Evolutionary conservation across 495 filamentous ascomycete species (phyloP), one percentile per base, ranked within the genome.

Genomic region (Daldinia decipiens): DNA sequence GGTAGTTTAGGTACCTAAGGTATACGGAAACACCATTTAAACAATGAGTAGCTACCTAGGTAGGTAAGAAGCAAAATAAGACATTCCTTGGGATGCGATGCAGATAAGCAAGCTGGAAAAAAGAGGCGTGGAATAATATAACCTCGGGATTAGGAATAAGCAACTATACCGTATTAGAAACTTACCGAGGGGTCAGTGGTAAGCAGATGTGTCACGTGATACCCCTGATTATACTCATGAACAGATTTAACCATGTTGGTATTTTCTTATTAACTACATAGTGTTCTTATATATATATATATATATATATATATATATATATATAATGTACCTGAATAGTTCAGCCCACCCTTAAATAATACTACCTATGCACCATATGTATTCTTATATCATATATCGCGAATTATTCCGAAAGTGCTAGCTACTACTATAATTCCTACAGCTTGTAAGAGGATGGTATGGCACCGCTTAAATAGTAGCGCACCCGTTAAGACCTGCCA

Each of bases 141-240:
- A 61, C 58, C 27, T 47, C 43, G 39, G 58, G 15, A 47, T 47
- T 11, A 47, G 19, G 8, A 21, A 47, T 47, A 47, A 21, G 43
- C 43, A 47, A 24, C 43, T 47, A 47, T 24, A 47, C 43, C 43
- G 43, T 47, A 47, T 47, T 47, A 47, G 43, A 24, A 47, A 21
- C 9, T 47, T 47, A 47, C 43, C 43, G 19, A 47, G 43, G 43
- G 43, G 21, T 4, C 17, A 9, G 12, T 8, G 9, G 17, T 47
- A 24, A 9, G 8, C 43, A 47, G 0, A 24, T 3, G 24, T 24
- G 3, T 47, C 43, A 47, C 43, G 43, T 47, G 19, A 11, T 21
- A 24, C 17, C 7, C n/a, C n/a, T 11, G 8, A 19, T 45, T 11
- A 21, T 45, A 45, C 43, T 19, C 43, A 19, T 47, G 43, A 24